Base-by-base conservation (phyloP, 2,329 filamentous ascomycete species). In the Ceratocystis lukuohia region DNA sequence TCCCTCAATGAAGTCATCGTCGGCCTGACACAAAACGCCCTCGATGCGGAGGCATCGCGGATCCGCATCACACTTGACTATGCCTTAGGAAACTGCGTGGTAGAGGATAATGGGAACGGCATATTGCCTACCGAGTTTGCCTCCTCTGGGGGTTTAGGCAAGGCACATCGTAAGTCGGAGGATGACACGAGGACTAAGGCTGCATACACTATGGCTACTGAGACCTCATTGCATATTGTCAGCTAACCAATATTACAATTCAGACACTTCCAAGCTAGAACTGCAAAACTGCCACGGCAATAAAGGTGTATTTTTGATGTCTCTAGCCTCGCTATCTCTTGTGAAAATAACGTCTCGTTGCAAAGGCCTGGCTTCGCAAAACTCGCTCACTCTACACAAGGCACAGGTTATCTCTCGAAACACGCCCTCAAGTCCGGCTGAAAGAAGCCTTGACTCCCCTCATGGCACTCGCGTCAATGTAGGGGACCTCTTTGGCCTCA, bases 101-200 rank as follows among this genome's bases (percentile, higher is more conserved):
- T 96, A 4, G 88, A 96, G 72, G 94, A 99, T 73, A 82, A 97
- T 75, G 94, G 94, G 1, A 66, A 78, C 17, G 94, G 94, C 0
- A 95, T 99, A 59, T 73, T 78, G 1, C 83, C 88, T 0, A 72
- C 74, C 1, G 92, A 96, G 70, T 96, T 97, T 71, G 72, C 72
- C n/a, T 77, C 82, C 2, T 74, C 76, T 59, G 91, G 91, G 3
- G 87, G 88, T 0, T 77, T 96, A 20, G 88, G 85, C 28, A 89
- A 86, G 75, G 77, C 84, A 63, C 83, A 94, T 73, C 84, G 89
- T 93, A 77, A 71, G 84, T 65, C 56, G 37, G 20, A 8, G 37
- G 20, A 8, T 44, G 37, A 15, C 37, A 12, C 37, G 3, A 41
- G 12, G 12, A 41, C 37, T 8, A 25, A 22, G 8, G 3, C 45